Evolutionary conservation across 2,329 filamentous ascomycete genomes (phyloP), one percentile per base, ranked within the genome.

Genomic region (Lecanicillium sp.): DNA sequence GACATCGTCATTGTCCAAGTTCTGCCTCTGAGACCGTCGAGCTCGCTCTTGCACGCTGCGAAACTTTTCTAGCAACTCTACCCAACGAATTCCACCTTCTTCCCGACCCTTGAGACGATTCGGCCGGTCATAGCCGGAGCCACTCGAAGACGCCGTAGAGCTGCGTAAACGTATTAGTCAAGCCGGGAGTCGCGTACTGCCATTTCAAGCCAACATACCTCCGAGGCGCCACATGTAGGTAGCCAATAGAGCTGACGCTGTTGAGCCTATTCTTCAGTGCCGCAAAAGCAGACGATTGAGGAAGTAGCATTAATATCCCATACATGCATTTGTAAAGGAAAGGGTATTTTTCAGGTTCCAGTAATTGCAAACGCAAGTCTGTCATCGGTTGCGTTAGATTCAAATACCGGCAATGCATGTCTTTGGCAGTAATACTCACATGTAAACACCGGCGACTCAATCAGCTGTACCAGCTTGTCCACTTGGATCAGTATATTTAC

Each of bases 401-500:
- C 19, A 43, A 35, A 18, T 19, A 33, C 5, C 15, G 29, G 18
- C 9, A 16, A 22, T 12, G 29, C 12, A 20, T 29, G 5, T 13
- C 20, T 35, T 9, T 18, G 13, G 5, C 12, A 25, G 6, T 11
- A 11, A 29, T 25, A 59, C 80, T 63, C 62, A 94, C 87, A 98
- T 33, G 92, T 98, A 55, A 98, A 98, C 2, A 98, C 92, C 0
- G 92, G 92, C 0, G 89, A 96, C 59, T 98, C 92, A 29, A 98
- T 79, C 13, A 98, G 73, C 59, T 98, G 92, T 11, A 98, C 92
- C 13, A 98, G 73, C 60, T 98, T 98, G 62, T 98, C 92, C 50
- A 98, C 95, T 58, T 98, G 94, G 31, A 98, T 98, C 40, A 98
- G 75, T 63, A 95, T 94, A 51, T 95, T 95, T 50, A 98, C 92